Conservation (phyloP, 225 moss, liverwort and hornwort genomes). For the Bryum argenteum region DNA sequence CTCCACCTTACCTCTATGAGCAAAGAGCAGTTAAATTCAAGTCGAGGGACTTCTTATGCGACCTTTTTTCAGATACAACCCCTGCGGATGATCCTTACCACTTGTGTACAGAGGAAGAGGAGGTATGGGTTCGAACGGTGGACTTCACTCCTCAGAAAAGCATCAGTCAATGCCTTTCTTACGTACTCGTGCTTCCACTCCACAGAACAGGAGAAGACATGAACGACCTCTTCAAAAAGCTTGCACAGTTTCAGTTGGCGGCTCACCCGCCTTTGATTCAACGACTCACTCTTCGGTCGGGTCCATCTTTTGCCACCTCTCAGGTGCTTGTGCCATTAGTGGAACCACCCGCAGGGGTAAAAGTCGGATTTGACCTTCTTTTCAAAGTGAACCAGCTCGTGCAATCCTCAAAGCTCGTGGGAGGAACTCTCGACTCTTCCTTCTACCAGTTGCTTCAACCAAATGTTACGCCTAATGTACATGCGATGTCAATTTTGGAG, state of each 20-base stretch:
- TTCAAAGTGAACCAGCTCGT: constrained; percentile 68
- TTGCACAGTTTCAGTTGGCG: constrained; percentile 63
- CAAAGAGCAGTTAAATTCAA: constrained; percentile 29
- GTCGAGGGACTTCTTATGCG: constrained; percentile 36
- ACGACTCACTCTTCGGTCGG: constrained; percentile 32
- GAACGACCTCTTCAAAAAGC: constrained; percentile 52
- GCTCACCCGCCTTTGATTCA: constrained; percentile 39
- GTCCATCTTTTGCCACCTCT: constrained; percentile 38
- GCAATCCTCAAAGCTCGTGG: constrained; percentile 63
- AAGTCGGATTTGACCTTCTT: constrained; percentile 53
- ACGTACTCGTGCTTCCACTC: constrained; percentile 53
- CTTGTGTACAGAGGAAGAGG: constrained; percentile 28
- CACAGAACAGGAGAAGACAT: constrained; percentile 31
- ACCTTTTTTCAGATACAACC: constrained; percentile 36
- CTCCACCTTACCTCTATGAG: constrained; percentile 51
- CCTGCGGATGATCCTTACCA: neutral
- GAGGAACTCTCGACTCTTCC: constrained; percentile 37
- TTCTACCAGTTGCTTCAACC: constrained; percentile 49
- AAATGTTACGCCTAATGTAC: constrained; percentile 11
- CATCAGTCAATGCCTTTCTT: constrained; percentile 73
- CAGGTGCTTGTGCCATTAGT: constrained; percentile 68
- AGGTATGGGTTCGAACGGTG: constrained; percentile 66
- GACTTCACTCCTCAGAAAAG: constrained; percentile 66
- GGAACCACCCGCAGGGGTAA: constrained; percentile 31
- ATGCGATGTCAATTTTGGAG: constrained; percentile 47